phyloP scores from a whole-genome alignment of 2,329 filamentous ascomycete species.

The Fusarium sp. region DNA sequence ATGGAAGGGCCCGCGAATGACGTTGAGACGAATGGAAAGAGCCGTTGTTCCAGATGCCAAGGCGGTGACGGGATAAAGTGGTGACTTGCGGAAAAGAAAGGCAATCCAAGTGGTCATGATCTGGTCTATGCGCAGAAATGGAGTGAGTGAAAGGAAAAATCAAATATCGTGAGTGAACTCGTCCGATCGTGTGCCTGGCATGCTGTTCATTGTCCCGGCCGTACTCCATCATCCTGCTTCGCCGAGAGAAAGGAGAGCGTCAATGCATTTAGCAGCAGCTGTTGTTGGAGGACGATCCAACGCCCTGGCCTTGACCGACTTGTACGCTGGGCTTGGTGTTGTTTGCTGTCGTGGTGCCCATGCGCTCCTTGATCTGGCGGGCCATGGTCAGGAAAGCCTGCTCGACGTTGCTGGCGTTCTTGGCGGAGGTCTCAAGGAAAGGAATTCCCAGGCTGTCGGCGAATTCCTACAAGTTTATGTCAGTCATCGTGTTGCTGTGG shows the following conservation, averaged over 20 bases:
- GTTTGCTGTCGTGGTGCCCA: slow-evolving; percentile 93
- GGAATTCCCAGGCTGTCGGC: slow-evolving; percentile 98
- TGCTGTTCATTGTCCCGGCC: slow-evolving; percentile 37
- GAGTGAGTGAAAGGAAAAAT: slow-evolving; percentile 35
- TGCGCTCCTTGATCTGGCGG: slow-evolving; percentile 99
- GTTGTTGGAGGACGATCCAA: slow-evolving; percentile 84
- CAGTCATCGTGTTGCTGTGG: slow-evolving; percentile 17
- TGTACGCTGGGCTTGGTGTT: slow-evolving; percentile 99
- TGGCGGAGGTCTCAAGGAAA: slow-evolving; percentile 99
- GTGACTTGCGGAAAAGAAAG: slow-evolving; percentile 31
- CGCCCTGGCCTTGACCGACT: slow-evolving; percentile 92
- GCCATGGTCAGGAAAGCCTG: slow-evolving; percentile 99
- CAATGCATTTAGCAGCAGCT: slow-evolving; percentile 81
- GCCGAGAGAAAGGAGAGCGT: slow-evolving; percentile 34
- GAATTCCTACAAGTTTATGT: slow-evolving; percentile 76
- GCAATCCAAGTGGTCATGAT: slow-evolving; percentile 48
- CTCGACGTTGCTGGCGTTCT: slow-evolving; percentile 99
- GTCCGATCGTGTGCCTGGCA: slow-evolving; percentile 45
- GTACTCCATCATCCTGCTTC: slow-evolving; percentile 44
- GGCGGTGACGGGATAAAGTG: slow-evolving; percentile 15
- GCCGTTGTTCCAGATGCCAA: slow-evolving; percentile 33
- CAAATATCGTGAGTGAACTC: slow-evolving; percentile 44
- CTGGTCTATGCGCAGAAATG: slow-evolving; percentile 51
- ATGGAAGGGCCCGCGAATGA: slow-evolving; percentile 13
- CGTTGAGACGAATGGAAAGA: slow-evolving; percentile 18